Evolutionary conservation across 768 basidiomycete species (phyloP).

Genomic region (Sistotremastrum suecicum): DNA sequence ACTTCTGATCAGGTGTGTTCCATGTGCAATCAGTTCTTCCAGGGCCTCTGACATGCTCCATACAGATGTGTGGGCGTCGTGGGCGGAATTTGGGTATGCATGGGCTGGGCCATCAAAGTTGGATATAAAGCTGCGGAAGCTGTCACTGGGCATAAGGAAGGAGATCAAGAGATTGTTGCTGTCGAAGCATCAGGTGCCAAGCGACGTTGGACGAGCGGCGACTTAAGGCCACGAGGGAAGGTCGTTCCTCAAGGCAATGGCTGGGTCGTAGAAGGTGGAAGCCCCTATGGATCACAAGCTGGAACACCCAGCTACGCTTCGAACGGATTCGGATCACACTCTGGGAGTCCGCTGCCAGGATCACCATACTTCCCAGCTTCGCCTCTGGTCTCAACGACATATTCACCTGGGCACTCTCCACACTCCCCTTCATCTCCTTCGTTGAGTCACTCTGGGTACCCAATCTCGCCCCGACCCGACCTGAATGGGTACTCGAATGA

Average conservation of each 20-base stretch:
- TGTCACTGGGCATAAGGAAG: conserved; percentile 37
- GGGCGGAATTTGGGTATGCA: conserved; percentile 81
- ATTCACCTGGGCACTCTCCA: too few species aligned
- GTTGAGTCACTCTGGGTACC: too few species aligned
- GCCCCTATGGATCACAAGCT: conserved; percentile 22
- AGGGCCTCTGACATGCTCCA: neutral
- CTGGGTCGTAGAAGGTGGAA: conserved; percentile 44
- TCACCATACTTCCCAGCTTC: conserved; percentile 16
- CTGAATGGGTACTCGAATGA: too few species aligned
- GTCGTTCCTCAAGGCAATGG: conserved; percentile 44
- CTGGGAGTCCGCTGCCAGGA: conserved; percentile 14
- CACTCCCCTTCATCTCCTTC: too few species aligned
- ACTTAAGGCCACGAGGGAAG: conserved; percentile 43
- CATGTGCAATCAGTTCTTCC: neutral
- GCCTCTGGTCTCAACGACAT: neutral
- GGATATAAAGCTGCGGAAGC: conserved; percentile 52
- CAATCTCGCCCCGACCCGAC: too few species aligned
- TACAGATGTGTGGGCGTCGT: conserved; percentile 75
- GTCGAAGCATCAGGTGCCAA: conserved; percentile 52
- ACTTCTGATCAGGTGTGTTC: conserved; percentile 52
- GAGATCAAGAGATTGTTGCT: conserved; percentile 39
- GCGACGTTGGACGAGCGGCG: conserved; percentile 53
- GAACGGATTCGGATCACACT: neutral
- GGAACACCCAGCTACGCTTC: conserved; percentile 19
- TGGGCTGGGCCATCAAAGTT: conserved; percentile 60